phyloP scores from a whole-genome alignment of 2,329 filamentous ascomycete species.

The Paradendryphiella salina region DNA sequence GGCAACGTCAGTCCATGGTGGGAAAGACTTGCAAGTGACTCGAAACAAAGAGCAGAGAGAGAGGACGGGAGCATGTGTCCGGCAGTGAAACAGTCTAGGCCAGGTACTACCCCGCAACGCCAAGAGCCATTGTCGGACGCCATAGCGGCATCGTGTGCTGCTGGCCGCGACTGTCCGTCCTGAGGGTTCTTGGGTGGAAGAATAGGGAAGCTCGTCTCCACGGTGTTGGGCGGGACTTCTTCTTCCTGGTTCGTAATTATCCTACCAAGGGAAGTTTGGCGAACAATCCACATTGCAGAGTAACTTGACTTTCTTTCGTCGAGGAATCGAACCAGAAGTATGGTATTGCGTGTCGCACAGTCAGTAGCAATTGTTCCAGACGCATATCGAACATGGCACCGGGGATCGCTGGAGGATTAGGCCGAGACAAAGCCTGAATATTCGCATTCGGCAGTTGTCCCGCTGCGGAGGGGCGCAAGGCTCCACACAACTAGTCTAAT shows the following conservation, averaged over 20 bases:
- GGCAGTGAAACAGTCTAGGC: constrained; percentile 4
- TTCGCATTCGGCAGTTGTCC: background rate
- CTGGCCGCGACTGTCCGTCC: background rate
- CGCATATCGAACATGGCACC: background rate
- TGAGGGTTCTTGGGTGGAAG: background rate
- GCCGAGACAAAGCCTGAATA: background rate
- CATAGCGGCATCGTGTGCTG: background rate
- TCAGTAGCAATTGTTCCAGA: too few species aligned
- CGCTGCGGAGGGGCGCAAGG: background rate
- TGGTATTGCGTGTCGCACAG: too few species aligned
- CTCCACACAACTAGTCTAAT: background rate
- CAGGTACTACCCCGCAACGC: background rate
- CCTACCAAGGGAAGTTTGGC: background rate
- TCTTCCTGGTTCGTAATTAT: background rate
- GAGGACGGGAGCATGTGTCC: background rate
- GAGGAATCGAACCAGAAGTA: too few species aligned
- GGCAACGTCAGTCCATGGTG: background rate
- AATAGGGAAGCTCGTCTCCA: constrained; percentile 7
- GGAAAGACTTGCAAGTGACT: background rate
- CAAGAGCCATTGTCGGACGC: background rate
- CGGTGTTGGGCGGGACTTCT: background rate
- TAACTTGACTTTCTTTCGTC: too few species aligned
- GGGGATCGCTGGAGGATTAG: background rate
- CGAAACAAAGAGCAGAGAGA: background rate
- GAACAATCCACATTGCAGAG: background rate